Evolutionary conservation across 1,139 yeast species (phyloP).

Genomic region (Candida albicans): DNA sequence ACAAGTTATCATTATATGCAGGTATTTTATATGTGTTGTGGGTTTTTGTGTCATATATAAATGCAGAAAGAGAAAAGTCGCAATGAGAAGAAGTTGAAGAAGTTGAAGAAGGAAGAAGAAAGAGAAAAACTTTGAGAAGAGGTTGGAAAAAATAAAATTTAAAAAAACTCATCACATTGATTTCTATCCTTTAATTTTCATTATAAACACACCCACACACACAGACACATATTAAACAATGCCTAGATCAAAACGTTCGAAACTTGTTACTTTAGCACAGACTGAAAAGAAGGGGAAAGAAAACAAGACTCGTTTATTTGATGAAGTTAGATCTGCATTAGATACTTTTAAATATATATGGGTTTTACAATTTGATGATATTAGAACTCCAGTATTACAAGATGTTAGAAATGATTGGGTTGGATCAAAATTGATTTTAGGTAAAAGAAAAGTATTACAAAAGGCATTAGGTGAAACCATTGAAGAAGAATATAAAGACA

Average conservation of each 20-base stretch:
- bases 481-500: slow-evolving; percentile 88
- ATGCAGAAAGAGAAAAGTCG: not conserved
- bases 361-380: slow-evolving; percentile 86
- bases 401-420: slow-evolving; percentile 90
- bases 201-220: not conserved
- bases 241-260: slow-evolving; percentile 96
- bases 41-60: not conserved
- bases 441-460: slow-evolving; percentile 89
- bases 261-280: slow-evolving; percentile 91
- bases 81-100: no score
- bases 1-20: not conserved
- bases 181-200: not conserved
- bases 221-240: slow-evolving; percentile 29
- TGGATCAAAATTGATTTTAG: slow-evolving; percentile 84
- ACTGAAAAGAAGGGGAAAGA: slow-evolving; percentile 95
- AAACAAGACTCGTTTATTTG: slow-evolving; percentile 86
- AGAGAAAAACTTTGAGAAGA: no score
- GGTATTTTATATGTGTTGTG: not conserved
- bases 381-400: slow-evolving; percentile 93
- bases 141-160: not conserved
- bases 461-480: slow-evolving; percentile 87
- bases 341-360: slow-evolving; percentile 78
- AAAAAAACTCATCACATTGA: not conserved
- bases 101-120: no score
- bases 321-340: slow-evolving; percentile 79